Evolutionary conservation across 208 protist genomes (phyloP).

Genomic region (Acanthamoeba triangularis): DNA sequence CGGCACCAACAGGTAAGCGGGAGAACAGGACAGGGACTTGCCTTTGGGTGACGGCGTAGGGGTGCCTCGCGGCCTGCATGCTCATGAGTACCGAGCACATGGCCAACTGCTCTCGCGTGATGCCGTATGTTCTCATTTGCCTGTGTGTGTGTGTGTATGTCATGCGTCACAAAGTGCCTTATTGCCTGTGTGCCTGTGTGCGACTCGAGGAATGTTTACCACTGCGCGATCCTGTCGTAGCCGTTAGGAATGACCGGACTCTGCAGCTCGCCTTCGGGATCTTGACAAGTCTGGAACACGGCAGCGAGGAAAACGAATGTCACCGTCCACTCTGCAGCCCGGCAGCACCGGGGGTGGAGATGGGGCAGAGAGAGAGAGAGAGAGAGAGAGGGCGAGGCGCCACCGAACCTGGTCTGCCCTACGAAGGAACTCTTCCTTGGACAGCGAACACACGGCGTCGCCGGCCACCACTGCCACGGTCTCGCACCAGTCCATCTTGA

Average conservation of each 20-base stretch:
- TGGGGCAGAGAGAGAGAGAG: background rate
- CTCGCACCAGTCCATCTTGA: conserved; percentile 83
- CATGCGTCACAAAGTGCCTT: background rate
- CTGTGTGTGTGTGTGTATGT: background rate
- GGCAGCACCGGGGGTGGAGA: too few species aligned
- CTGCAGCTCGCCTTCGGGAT: conserved; percentile 84
- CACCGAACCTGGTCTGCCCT: background rate
- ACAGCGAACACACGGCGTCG: conserved; percentile 89
- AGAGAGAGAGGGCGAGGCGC: background rate
- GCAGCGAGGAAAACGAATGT: background rate
- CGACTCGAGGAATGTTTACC: conserved; percentile 42
- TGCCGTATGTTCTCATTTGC: conserved; percentile 90
- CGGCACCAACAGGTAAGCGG: background rate
- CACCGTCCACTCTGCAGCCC: too few species aligned
- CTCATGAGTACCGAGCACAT: conserved; percentile 93
- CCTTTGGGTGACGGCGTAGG: conserved; percentile 83
- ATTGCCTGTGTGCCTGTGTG: background rate
- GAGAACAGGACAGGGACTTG: background rate
- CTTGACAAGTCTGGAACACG: conserved; percentile 87
- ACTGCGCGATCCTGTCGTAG: conserved; percentile 92
- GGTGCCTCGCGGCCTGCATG: conserved; percentile 89
- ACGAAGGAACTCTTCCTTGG: conserved; percentile 56
- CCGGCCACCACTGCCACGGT: conserved; percentile 90
- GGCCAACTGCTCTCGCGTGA: conserved; percentile 91
- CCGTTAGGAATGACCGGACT: conserved; percentile 90